Evolutionary conservation across 805 yeast species (phyloP).

Genomic region (Clavispora santaluciae): DNA sequence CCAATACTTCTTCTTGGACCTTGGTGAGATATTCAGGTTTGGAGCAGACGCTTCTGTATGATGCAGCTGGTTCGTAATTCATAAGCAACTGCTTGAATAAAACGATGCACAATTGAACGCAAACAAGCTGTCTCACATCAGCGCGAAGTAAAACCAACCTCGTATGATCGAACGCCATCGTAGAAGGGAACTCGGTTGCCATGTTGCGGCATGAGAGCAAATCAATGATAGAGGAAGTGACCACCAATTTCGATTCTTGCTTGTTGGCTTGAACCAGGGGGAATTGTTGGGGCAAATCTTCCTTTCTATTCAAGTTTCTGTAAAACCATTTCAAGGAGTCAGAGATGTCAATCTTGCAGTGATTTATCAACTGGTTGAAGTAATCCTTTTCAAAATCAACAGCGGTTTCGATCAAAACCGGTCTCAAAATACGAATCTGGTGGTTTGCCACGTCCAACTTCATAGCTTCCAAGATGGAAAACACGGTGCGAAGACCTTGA

Average conservation of each 20-base stretch:
- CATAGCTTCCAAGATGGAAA: constrained; percentile 88
- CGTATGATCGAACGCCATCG: constrained; percentile 80
- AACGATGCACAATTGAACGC: constrained; percentile 68
- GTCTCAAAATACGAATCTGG: constrained; percentile 80
- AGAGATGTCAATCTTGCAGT: constrained; percentile 54
- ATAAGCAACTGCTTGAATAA: constrained; percentile 63
- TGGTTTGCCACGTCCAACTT: constrained; percentile 93
- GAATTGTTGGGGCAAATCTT: constrained; percentile 2
- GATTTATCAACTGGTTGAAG: constrained; percentile 49
- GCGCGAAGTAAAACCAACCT: constrained; percentile 74
- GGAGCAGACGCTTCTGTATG: constrained; percentile 12
- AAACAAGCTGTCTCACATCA: constrained; percentile 79
- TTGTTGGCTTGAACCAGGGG: constrained; percentile 9
- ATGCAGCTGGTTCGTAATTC: constrained; percentile 28
- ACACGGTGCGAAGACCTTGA: constrained; percentile 71
- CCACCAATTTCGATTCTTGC: constrained; percentile 12
- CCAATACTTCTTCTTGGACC: constrained; percentile 66
- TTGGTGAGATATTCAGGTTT: constrained; percentile 35
- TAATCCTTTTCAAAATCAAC: constrained; percentile 86
- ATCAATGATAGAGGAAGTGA: constrained; percentile 48
- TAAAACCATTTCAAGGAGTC: constrained; percentile 67
- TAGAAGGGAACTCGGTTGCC: constrained; percentile 78
- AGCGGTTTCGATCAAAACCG: constrained; percentile 80
- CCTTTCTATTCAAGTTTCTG: constrained; percentile 25
- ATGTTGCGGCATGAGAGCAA: constrained; percentile 73